Base-by-base conservation (phyloP, 2,329 filamentous ascomycete species). In the Bertia moriformis region DNA sequence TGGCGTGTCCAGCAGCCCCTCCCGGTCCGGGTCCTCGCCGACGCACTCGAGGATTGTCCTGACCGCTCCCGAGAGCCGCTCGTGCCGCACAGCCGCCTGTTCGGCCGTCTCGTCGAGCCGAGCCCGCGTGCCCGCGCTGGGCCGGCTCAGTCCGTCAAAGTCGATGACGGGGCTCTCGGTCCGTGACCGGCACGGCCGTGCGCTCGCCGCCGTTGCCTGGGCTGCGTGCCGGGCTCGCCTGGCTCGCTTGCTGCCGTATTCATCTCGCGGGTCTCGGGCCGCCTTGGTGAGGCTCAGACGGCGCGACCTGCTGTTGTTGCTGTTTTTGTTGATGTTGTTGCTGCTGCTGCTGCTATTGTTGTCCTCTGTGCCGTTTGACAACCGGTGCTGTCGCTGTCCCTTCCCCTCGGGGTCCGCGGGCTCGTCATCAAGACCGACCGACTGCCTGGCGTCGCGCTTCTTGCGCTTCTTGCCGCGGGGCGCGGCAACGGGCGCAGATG, bases 1-100 rank as follows among this genome's bases (percentile, higher is more conserved):
- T 0, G 91, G 91, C 0, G 78, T 82, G 30, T 66, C 74, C 14
- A 79, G 62, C 30, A 83, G 59, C 32, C 78, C 77, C 45, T 78
- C 71, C 20, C 78, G 67, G 46, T 77, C 66, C 0, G 76, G 73
- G 46, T 83, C 75, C 57, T 82, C 78, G 47, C 78, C 78, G 4
- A 82, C 62, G 47, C 77, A 82, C 54, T 82, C 78, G 19, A 82
- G 69, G 13, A 83, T 65, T 2, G 77, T 81, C 38, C 72, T 63
- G 18, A 82, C 73, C 27, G 78, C 78, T 36, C 63, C 73, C 43
- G 66, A 64, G 57, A 82, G 69, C 50, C 69, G 73, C 14, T 69
- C 61, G 27, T 80, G 54, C 36, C 77, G 66, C 43, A 56, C 55
- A 12, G 59, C 65, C 19, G 65, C 64, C 45, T 71, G 61, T 43